Evolutionary conservation across 2,329 filamentous ascomycete species (phyloP).

Genomic region (Alternaria brassicae): DNA sequence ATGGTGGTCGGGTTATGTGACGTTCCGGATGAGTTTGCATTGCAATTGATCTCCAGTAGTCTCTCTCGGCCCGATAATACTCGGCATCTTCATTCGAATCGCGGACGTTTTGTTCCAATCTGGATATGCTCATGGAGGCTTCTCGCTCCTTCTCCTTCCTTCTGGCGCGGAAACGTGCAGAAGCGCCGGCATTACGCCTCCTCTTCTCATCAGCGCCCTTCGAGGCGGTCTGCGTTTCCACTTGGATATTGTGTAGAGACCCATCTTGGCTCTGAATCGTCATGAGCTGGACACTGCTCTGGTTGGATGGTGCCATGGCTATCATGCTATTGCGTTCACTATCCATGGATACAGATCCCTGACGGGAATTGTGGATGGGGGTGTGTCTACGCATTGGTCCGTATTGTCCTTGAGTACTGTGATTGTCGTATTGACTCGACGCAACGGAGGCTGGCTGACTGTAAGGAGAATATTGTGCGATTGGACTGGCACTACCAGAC

Average conservation of each 20-base stretch:
- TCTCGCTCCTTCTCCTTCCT: constrained; percentile 84
- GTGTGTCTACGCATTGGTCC: constrained; percentile 16
- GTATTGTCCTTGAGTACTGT: constrained; percentile 31
- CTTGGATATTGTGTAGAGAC: constrained; percentile 65
- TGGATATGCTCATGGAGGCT: constrained; percentile 71
- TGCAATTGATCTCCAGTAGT: constrained; percentile 67
- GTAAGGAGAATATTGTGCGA: constrained; percentile 54
- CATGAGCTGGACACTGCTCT: constrained; percentile 61
- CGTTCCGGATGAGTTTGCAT: constrained; percentile 61
- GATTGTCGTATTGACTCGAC: constrained; percentile 49
- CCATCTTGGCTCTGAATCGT: constrained; percentile 61
- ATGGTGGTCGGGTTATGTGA: constrained; percentile 55
- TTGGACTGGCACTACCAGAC: constrained; percentile 55
- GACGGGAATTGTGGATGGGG: constrained; percentile 40
- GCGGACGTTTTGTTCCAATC: constrained; percentile 71
- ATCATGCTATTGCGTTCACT: constrained; percentile 50
- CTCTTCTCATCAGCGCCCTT: constrained; percentile 85
- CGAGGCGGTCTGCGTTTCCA: constrained; percentile 83
- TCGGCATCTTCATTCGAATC: constrained; percentile 74
- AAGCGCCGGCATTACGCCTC: constrained; percentile 83
- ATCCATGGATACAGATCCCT: constrained; percentile 43
- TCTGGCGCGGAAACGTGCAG: constrained; percentile 79
- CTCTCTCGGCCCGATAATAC: constrained; percentile 75
- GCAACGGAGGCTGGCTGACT: constrained; percentile 44
- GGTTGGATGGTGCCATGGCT: constrained; percentile 55